Percentiles rank a stretch among this genome's conserved stretches.
phyloP scores from a whole-genome alignment of 2,329 filamentous ascomycete genomes.

The Cercospora zeae-maydis region DNA sequence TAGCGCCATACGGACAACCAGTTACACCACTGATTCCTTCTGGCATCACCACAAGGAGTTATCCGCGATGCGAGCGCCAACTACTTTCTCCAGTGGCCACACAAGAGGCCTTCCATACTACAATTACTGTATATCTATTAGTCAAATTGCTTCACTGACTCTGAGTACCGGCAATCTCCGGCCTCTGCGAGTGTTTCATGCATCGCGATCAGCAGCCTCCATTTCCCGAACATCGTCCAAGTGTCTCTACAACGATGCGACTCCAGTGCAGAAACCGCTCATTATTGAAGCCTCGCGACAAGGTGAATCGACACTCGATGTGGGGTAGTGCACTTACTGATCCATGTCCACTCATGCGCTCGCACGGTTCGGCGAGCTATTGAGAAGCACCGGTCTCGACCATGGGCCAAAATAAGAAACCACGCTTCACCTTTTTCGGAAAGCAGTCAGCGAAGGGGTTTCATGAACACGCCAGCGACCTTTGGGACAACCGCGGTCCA shows the following conservation, averaged over 20 bases:
- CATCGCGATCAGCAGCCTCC: not conserved
- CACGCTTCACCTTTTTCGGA: slow-evolving; percentile 1
- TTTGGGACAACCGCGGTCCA: slow-evolving; percentile 5
- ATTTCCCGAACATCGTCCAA: not conserved
- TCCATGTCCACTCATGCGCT: slow-evolving; percentile 4
- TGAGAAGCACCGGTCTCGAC: slow-evolving; percentile 1
- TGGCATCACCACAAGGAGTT: not conserved
- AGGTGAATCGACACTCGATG: not conserved
- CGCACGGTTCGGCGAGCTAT: not conserved
- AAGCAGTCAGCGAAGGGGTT: slow-evolving; percentile 10
- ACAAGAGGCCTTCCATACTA: not conserved
- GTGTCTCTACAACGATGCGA: not conserved
- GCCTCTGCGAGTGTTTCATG: not conserved
- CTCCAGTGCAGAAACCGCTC: not conserved
- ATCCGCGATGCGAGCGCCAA: not conserved
- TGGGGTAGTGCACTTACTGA: slow-evolving; percentile 5
- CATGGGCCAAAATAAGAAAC: slow-evolving; percentile 10
- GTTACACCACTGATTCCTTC: not conserved
- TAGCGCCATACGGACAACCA: not conserved
- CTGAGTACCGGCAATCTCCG: not conserved
- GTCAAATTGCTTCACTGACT: not conserved
- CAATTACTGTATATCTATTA: not conserved
- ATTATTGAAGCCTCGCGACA: not conserved
- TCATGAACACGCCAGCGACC: slow-evolving; percentile 1
- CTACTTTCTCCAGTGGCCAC: not conserved